These are phyloP conservation scores for Eucalyptus erythrocorys DNA, from an alignment of 345 rosid species.

Conservation along the genomic window DNA sequence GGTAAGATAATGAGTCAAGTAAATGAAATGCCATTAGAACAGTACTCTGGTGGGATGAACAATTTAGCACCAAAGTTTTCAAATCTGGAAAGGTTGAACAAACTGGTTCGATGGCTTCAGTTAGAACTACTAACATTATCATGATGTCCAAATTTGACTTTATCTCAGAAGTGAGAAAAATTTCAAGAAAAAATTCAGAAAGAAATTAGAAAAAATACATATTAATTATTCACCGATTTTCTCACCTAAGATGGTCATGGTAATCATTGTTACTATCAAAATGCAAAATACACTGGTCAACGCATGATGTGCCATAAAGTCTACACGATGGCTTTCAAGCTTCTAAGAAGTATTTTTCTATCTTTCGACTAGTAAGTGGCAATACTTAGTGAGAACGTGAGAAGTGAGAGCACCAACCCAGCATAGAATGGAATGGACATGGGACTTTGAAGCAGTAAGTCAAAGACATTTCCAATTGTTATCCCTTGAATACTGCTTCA, in stretches of 20 bases:
- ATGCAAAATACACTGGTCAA: background rate
- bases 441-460: background rate
- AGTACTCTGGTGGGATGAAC: background rate
- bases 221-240: background rate
- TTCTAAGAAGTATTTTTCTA: background rate
- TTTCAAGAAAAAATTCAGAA: background rate
- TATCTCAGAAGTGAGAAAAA: background rate
- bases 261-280: background rate
- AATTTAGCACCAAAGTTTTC: background rate
- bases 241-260: background rate
- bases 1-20: background rate
- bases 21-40: background rate
- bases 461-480: background rate
- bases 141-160: background rate
- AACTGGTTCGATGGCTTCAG: background rate
- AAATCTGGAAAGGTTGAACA: background rate
- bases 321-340: background rate
- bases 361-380: background rate
- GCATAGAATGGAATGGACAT: background rate
- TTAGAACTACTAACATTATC: background rate
- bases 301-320: background rate
- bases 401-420: background rate
- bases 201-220: background rate
- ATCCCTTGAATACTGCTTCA: background rate
- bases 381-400: background rate